These are phyloP conservation scores for Clonostachys sp. DNA, from an alignment of 2,329 filamentous ascomycete species.

Conservation along the genomic window DNA sequence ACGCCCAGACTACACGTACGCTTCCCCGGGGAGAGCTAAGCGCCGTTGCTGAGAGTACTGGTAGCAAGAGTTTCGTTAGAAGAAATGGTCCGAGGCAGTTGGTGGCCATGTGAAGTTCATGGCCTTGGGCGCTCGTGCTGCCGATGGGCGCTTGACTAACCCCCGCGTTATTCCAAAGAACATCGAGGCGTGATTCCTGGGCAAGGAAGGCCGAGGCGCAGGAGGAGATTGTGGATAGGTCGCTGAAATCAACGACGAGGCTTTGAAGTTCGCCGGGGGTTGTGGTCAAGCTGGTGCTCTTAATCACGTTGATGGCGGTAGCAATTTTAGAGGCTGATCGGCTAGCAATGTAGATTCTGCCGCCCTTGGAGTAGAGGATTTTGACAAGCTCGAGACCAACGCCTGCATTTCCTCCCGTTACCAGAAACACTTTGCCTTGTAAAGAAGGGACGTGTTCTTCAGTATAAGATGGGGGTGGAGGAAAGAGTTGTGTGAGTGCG, in stretches of 20 bases:
- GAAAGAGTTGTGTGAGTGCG: background rate
- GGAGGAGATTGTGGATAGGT: background rate
- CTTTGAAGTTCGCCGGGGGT: background rate
- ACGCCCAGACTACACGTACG: background rate
- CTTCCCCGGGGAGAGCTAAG: background rate
- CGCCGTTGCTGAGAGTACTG: background rate
- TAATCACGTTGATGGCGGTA: background rate
- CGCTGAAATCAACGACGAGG: background rate
- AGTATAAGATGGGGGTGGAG: background rate
- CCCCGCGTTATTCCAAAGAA: background rate
- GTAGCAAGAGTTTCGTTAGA: background rate
- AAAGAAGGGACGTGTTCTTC: background rate
- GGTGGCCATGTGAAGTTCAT: background rate
- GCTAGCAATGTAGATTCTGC: background rate
- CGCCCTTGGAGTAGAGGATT: background rate
- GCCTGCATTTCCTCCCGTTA: background rate
- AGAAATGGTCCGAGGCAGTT: background rate
- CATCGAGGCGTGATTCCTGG: background rate
- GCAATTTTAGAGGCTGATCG: background rate
- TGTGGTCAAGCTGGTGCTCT: conserved; percentile 7
- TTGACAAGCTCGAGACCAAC: background rate
- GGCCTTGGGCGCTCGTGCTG: background rate
- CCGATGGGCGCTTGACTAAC: background rate
- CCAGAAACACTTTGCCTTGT: background rate
- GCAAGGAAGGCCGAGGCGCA: background rate